A percentile compares a stretch with the other conserved stretches of the same genome.
Conservation (phyloP, 768 basidiomycete genomes). For the Macrocybe gigantea region DNA sequence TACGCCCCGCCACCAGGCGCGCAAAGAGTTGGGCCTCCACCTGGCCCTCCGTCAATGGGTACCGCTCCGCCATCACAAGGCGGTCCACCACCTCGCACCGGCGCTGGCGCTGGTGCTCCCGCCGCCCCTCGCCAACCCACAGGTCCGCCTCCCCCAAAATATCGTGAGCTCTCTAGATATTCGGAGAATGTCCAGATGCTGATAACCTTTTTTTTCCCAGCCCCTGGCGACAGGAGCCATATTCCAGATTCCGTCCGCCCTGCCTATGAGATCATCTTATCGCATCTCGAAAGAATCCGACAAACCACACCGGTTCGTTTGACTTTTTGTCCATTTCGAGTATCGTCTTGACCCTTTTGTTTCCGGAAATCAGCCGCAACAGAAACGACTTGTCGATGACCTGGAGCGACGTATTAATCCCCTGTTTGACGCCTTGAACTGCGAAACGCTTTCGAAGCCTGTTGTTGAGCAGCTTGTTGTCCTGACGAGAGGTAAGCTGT, state of each 20-base stretch:
- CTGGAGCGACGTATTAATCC: constrained; percentile 81
- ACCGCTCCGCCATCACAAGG: constrained; percentile 5
- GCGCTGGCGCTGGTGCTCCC: constrained; percentile 10
- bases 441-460: constrained; percentile 66
- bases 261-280: constrained; percentile 45
- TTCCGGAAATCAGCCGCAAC: constrained; percentile 49
- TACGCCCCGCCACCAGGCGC: constrained; percentile 38
- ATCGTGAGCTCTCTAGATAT: constrained; percentile 30
- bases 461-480: constrained; percentile 69
- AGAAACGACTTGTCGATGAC: constrained; percentile 82
- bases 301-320: constrained; percentile 68
- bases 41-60: constrained; percentile 3
- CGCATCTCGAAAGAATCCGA: constrained; percentile 11
- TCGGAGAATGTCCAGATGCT: background rate
- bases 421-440: constrained; percentile 90
- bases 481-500: constrained; percentile 60
- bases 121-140: constrained; percentile 15
- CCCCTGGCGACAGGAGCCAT: constrained; percentile 88
- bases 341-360: constrained; percentile 4
- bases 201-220: constrained; percentile 32
- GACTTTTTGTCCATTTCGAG: constrained; percentile 2
- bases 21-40: constrained; percentile 10
- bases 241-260: constrained; percentile 68
- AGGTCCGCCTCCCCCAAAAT: constrained; percentile 34
- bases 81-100: constrained; percentile 31